Evolutionary conservation across 1,284 basidiomycete species (phyloP), one percentile per base, ranked within the genome.

Genomic region (Meira miltonrushii): DNA sequence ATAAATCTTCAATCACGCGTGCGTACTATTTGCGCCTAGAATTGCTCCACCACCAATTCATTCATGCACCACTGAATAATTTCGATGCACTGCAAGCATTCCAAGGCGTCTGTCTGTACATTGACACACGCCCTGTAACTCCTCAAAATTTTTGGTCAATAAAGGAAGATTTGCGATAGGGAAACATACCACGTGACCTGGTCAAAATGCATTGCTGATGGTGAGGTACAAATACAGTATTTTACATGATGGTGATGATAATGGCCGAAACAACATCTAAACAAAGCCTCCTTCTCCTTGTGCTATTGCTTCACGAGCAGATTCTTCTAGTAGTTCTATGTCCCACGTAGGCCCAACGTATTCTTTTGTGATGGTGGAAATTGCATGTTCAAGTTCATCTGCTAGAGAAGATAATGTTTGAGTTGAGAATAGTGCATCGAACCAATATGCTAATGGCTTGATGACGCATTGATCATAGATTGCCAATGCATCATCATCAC

Each of bases 401-500:
- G 46, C 46, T 21, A 48, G 46, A 23, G 23, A 13, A 5, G 17
- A 13, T 23, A 48, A 12, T 21, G 46, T 21, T 13, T n/a, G 12
- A 3, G 28, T 33, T 23, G 17, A 9, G 17, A 48, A 48, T n/a
- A 48, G 12, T 13, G 5, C 12, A 12, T 48, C 12, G 12, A 8
- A 48, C 12, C 25, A 21, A n/a, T 48, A 13, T 13, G 23, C 12
- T 21, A 48, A 25, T 13, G 46, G 46, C 8, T 17, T 25, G 46
- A 48, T 23, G 46, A 48, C 17, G 23, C 25, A 5, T 8, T n/a
- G 6, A 13, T 7, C 13, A 25, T 48, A 48, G 5, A 48, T 21
- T 2, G n/a, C 23, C 46, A 48, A 21, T 48, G 46, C 46, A n/a
- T 48, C 46, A 23, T 48, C 46, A 12, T 48, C 46, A 23, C 17